Percentiles rank a stretch among this genome's conserved stretches.
Evolutionary conservation across 495 filamentous ascomycete genomes (phyloP).

Genomic region (Hypoxylon perforatum): DNA sequence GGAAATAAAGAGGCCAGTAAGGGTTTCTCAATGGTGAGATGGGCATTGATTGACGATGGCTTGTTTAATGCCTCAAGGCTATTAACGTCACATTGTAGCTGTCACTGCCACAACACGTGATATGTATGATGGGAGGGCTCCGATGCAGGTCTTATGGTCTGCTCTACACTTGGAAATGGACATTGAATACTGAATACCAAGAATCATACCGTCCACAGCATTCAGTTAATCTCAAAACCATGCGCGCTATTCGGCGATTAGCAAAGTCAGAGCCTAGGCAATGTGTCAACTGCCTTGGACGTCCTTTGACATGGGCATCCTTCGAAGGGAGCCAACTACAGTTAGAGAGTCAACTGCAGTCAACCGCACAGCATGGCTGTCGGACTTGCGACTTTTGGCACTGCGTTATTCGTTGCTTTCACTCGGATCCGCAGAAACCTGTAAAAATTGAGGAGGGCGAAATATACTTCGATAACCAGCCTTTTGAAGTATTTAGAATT

Average conservation of each 20-base stretch:
- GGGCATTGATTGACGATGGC: no score
- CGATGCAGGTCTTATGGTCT: background rate
- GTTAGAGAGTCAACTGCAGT: constrained; percentile 6
- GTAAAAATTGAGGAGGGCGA: background rate
- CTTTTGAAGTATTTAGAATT: background rate
- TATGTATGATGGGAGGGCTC: no score
- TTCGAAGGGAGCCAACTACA: background rate
- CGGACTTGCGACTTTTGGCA: constrained; percentile 6
- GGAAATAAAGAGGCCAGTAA: no score
- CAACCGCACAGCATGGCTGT: constrained; percentile 1
- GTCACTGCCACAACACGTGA: background rate
- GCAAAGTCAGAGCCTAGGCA: background rate
- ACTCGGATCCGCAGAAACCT: background rate
- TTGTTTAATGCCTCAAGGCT: no score
- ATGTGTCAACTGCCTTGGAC: background rate
- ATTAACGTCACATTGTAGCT: no score
- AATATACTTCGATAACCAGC: background rate
- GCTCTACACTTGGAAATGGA: background rate
- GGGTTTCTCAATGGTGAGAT: no score
- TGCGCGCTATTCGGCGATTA: background rate
- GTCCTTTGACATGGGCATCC: background rate
- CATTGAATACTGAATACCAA: background rate
- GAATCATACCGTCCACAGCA: no score
- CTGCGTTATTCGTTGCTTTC: background rate
- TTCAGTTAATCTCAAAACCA: background rate